These are phyloP conservation scores for Cladorrhinum sp. DNA, from an alignment of 2,329 filamentous ascomycete genomes.

Conservation along the genomic window DNA sequence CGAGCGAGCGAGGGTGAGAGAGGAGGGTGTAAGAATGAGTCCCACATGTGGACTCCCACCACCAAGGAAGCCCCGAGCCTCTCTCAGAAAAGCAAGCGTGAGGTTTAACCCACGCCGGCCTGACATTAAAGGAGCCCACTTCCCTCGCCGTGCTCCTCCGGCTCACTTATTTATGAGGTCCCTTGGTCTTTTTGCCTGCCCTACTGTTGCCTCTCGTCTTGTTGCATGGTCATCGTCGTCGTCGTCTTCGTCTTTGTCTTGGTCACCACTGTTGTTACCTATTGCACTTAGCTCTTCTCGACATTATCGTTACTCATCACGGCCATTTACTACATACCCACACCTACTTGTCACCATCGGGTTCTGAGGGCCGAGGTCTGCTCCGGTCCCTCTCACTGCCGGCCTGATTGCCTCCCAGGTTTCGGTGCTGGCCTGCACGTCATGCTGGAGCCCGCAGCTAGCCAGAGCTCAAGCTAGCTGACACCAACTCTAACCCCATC, in stretches of 20 bases:
- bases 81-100: slow-evolving; percentile 7
- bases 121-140: slow-evolving; percentile 27
- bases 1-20: background rate
- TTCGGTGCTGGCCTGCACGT: slow-evolving; percentile 18
- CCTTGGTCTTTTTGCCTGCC: slow-evolving; percentile 11
- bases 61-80: slow-evolving; percentile 14
- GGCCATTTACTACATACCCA: background rate
- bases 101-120: slow-evolving; percentile 23
- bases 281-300: background rate
- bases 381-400: background rate
- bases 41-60: slow-evolving; percentile 23
- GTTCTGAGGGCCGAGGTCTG: no score
- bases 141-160: slow-evolving; percentile 25
- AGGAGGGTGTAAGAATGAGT: slow-evolving; percentile 2
- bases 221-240: background rate
- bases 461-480: slow-evolving; percentile 17
- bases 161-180: slow-evolving; percentile 19
- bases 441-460: slow-evolving; percentile 16
- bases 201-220: slow-evolving; percentile 2
- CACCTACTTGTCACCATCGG: no score
- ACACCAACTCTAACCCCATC: slow-evolving; percentile 4
- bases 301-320: slow-evolving; percentile 5
- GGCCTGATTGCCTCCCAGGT: background rate
- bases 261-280: background rate
- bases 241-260: slow-evolving; percentile 1